phyloP scores from a whole-genome alignment of 2,329 filamentous ascomycete species.

The Xenoacremonium recifei region DNA sequence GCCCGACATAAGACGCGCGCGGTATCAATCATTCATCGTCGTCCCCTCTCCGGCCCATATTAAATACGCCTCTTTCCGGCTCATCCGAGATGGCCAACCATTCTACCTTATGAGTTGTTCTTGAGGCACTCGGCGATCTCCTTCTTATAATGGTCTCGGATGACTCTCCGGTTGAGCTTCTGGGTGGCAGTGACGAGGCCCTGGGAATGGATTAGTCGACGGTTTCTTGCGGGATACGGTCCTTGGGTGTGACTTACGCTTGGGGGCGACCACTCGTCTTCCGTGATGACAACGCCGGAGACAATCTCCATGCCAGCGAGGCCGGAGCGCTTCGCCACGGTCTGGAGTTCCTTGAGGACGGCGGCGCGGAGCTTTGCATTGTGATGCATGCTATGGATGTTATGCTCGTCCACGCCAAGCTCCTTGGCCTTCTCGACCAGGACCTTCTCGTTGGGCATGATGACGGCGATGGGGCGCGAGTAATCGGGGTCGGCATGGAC shows the following conservation, averaged over 20 bases:
- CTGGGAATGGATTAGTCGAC: constrained; percentile 33
- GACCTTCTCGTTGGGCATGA: constrained; percentile 65
- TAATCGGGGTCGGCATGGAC: constrained; percentile 76
- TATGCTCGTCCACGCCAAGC: constrained; percentile 63
- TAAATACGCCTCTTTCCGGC: too few relatives aligned
- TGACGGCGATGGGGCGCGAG: constrained; percentile 77
- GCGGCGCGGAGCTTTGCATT: constrained; percentile 61
- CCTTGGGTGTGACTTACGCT: constrained; percentile 73
- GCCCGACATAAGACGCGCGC: too few relatives aligned
- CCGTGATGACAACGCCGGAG: constrained; percentile 71
- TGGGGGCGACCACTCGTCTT: constrained; percentile 85
- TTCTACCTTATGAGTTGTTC: constrained; percentile 20
- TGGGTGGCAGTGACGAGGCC: constrained; percentile 61
- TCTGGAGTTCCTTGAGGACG: constrained; percentile 67
- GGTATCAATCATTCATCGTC: constrained; percentile 4
- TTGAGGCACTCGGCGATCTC: constrained; percentile 47
- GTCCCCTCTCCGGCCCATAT: not conserved
- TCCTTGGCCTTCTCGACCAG: constrained; percentile 59
- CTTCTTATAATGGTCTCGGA: constrained; percentile 50
- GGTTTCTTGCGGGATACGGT: too few relatives aligned
- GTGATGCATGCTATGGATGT: constrained; percentile 67
- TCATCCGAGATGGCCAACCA: too few relatives aligned
- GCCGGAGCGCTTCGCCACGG: constrained; percentile 62
- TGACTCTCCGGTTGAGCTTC: constrained; percentile 55
- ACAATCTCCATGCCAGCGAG: constrained; percentile 72